phyloP scores from a whole-genome alignment of 2,329 filamentous ascomycete species.

The Penicillium paneum region DNA sequence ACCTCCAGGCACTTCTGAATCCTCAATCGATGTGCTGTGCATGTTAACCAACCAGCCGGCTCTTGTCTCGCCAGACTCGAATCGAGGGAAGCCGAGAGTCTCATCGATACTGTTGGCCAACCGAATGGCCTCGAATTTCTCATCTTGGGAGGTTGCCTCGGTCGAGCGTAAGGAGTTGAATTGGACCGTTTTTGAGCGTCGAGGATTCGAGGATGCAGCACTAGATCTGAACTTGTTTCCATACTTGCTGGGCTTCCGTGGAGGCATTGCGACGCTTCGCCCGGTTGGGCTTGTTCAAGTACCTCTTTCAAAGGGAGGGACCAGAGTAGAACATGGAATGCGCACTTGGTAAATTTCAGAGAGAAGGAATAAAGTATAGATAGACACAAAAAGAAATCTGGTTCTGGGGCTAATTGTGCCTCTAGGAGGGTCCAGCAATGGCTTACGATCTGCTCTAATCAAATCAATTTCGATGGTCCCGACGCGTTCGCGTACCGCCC shows the following conservation, averaged over 20 bases:
- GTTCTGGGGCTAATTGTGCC: slow-evolving; percentile 9
- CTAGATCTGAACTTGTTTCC: slow-evolving; percentile 54
- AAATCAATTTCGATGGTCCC: slow-evolving; percentile 16
- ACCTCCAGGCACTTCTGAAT: slow-evolving; percentile 77
- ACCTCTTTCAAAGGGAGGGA: slow-evolving; percentile 16
- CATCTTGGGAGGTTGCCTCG: slow-evolving; percentile 87
- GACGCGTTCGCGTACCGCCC: slow-evolving; percentile 36
- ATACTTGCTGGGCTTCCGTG: slow-evolving; percentile 60
- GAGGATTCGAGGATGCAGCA: slow-evolving; percentile 46
- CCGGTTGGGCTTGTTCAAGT: slow-evolving; percentile 25
- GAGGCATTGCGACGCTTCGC: slow-evolving; percentile 43
- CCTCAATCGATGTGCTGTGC: slow-evolving; percentile 81
- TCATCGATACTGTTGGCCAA: slow-evolving; percentile 90
- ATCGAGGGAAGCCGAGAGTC: slow-evolving; percentile 87
- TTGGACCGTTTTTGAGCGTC: slow-evolving; percentile 72
- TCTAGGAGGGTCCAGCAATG: slow-evolving; percentile 16
- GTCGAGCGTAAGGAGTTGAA: slow-evolving; percentile 68
- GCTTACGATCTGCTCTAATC: slow-evolving; percentile 16
- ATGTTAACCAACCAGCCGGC: slow-evolving; percentile 95
- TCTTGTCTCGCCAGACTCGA: slow-evolving; percentile 80
- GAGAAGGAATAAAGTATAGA: background rate
- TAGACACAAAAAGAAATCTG: background rate
- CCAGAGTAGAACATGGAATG: slow-evolving; percentile 26
- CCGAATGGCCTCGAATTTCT: slow-evolving; percentile 81
- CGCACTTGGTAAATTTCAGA: background rate